phyloP scores from a whole-genome alignment of 192 early-diverging fungal species.

The Coemansia sp. region DNA sequence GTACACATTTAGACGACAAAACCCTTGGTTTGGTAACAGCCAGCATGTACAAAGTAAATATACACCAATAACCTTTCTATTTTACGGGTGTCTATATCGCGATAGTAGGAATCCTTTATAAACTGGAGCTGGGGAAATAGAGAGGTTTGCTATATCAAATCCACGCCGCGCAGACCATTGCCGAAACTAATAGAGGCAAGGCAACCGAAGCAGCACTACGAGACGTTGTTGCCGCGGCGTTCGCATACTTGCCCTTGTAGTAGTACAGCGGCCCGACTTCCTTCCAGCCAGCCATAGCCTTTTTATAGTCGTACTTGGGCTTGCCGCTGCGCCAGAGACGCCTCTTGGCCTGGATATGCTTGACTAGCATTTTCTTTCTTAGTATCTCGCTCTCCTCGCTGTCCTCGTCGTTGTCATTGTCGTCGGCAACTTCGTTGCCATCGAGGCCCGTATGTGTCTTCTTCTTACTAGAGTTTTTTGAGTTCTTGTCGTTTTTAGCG shows the following conservation, averaged over 20 bases:
- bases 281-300: conserved; percentile 47
- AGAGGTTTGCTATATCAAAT: not conserved
- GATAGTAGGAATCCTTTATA: not conserved
- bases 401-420: conserved; percentile 28
- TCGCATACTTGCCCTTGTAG: conserved; percentile 48
- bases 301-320: conserved; percentile 45
- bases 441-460: conserved; percentile 51
- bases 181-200: not conserved
- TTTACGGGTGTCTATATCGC: not conserved
- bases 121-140: not conserved
- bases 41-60: conserved; percentile 4
- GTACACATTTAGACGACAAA: not conserved
- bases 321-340: conserved; percentile 48
- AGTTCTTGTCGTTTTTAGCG: conserved; percentile 10
- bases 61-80: not conserved
- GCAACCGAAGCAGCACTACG: conserved; percentile 1
- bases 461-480: conserved; percentile 14
- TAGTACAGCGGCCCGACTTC: conserved; percentile 48
- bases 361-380: conserved; percentile 34
- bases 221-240: conserved; percentile 11
- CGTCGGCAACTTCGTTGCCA: conserved; percentile 31
- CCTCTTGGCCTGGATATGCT: conserved; percentile 45
- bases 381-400: conserved; percentile 17
- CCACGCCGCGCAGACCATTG: not conserved
- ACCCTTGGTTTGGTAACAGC: not conserved